phyloP scores from a whole-genome alignment of 2,329 filamentous ascomycete genomes.

The Diaporthe eres region DNA sequence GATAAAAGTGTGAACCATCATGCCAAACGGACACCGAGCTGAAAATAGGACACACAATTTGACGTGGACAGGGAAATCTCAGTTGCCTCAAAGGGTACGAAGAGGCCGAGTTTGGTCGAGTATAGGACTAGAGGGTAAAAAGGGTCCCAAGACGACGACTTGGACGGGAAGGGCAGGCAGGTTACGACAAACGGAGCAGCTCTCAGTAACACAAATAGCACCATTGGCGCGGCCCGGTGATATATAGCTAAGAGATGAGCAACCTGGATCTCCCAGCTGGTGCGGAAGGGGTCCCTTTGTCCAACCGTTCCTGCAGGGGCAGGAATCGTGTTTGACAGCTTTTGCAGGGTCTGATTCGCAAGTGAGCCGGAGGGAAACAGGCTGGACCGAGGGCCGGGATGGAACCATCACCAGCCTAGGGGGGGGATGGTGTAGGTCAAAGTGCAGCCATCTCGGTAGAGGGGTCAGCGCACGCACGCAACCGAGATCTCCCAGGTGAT shows the following conservation, averaged over 20 bases:
- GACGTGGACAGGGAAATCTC: constrained; percentile 1
- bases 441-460: constrained; percentile 28
- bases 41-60: not conserved
- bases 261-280: constrained; percentile 17
- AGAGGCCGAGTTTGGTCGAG: constrained; percentile 12
- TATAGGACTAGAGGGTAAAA: not conserved
- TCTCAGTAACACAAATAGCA: constrained; percentile 32
- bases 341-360: constrained; percentile 33
- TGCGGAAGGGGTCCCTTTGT: constrained; percentile 27
- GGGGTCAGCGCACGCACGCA: constrained; percentile 32
- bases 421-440: constrained; percentile 28
- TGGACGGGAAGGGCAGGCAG: constrained; percentile 3
- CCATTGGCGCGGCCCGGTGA: constrained; percentile 30
- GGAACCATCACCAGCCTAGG: constrained; percentile 29
- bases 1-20: constrained; percentile 23
- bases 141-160: constrained; percentile 2
- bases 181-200: constrained; percentile 30
- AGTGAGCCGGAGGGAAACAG: constrained; percentile 2
- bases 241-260: constrained; percentile 29
- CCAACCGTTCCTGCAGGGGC: constrained; percentile 35
- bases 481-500: constrained; percentile 27
- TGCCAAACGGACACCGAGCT: not conserved
- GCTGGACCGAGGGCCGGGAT: constrained; percentile 23
- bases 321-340: constrained; percentile 37
- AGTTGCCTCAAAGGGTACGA: not conserved